Evolutionary conservation across 345 rosid species (phyloP), one percentile per base, ranked within the genome.

Genomic region (Theobroma cacao): DNA sequence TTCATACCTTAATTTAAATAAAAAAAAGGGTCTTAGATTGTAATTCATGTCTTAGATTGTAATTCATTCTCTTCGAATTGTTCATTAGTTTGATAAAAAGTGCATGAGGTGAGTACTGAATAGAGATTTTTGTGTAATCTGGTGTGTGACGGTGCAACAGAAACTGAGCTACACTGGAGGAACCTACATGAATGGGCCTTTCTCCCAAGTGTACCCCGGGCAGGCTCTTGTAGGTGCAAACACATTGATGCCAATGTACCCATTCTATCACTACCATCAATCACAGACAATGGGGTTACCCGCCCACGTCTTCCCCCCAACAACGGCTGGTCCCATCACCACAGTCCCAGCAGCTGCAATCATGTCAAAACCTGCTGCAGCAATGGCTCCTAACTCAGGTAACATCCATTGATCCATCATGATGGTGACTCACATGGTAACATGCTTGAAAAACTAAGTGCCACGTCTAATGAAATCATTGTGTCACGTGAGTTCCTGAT

Each of bases 241-340:
- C 76, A 77, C 97, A 52, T 71, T 95, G 92, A 85, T 93, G 93
- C 95, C 99, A 31, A 77, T 93, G 87, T 92, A 93, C 91, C 94
- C 94, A 10, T 75, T 87, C 3, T 92, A 92, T 71, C 97, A 88
- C 24, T 81, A 81, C 84, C 96, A 92, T 72, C 97, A 89, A 62
- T 87, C 96, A 22, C 96, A 87, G 55, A 82, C 97, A 13, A 83
- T 95, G 84, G 99, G 97, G 48, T 80, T 92, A 14, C 98, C 96
- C 15, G 90, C 89, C 66, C 95, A 92, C 73, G 72, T 89, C 59
- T 86, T 84, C 63, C 90, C 88, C 3, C 77, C 86, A 5, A 41
- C 88, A 3, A 73, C 90, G 0, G 85, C 86, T 18, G 90, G 86
- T 0, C 86, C 85, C 82, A 77, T 88, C 33, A 24, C 83, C 20